Base-by-base conservation (phyloP, 768 basidiomycete species). In the Xerocomellus amylosporus region DNA sequence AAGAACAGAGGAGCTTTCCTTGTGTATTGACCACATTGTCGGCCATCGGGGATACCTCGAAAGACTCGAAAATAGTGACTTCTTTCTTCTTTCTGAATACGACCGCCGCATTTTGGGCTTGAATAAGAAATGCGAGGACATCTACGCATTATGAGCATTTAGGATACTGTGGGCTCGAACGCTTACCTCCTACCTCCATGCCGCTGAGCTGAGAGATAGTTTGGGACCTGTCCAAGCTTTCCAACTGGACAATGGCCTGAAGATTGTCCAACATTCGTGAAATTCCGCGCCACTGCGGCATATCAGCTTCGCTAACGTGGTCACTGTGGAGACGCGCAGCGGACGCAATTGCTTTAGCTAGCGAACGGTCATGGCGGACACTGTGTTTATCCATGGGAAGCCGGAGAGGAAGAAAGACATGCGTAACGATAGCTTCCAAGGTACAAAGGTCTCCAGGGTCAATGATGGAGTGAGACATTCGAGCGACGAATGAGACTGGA, bases 71-170 rank as follows among this genome's bases (percentile, higher is more conserved):
- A 22, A 70, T 54, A 13, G 74, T 72, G 13, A 60, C 49, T 6
- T 57, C 39, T 15, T 55, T 42, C 17, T 50, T 49, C 46, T 64
- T 67, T 36, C 77, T 71, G 19, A 79, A 57, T 12, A 82, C 61
- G 4, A 83, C 51, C 8, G 72, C 78, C 4, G 76, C 79, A 43
- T 83, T 83, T 52, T 83, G 82, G 0, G 73, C 71, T 22, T 65
- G 67, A 31, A 83, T 69, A 4, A 70, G 70, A 40, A 78, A 67
- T 17, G 67, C 65, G 4, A 76, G 51, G 8, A 70, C 61, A 49
- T 74, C 81, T 81, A 12, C 7, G 19, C 0, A 12, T 7, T 5
- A 8, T 63, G 20, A 63, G 52, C n/a, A 36, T 15, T 9, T 10
- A n/a, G 2, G 12, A 30, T 33, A 28, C 5, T 1, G 3, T 4